Base-by-base conservation (phyloP, 345 rosid species). In the Anacardium occidentale region DNA sequence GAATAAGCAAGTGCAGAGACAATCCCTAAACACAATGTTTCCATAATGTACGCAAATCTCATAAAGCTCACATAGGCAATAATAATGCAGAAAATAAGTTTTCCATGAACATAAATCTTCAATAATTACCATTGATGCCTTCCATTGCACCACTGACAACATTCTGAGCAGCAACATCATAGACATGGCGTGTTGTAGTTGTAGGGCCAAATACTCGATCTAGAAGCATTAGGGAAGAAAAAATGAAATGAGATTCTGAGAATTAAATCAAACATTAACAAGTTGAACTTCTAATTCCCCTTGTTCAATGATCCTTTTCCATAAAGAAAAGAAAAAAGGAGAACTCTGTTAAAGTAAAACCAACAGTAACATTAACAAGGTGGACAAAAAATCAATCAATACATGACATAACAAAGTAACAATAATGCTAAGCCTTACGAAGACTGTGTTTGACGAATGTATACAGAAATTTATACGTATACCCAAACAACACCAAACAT, bases 191-290 rank as follows among this genome's bases (percentile, higher is more conserved):
- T n/a, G 99, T 95, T 62, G 99, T 95, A 73, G 99, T 95, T 37
- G 99, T 95, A 24, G 99, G 99, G 71, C 99, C 99, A 83, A 95
- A 92, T 53, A 95, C 99, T 44, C 94, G 89, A 83, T 95, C 99
- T 95, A 84, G 60, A 58, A 66, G 44, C 50, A 69, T 68, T 17
- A 68, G 44, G 51, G 56, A 40, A 72, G 57, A 69, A 70, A 62
- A 50, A 77, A 40, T 45, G 50, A 82, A 69, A 21, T 29, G 42
- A 69, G 58, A 70, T 51, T 72, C 44, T 44, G 6, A 25, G 9
- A n/a, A 9, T 50, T 24, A 40, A 44, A 7, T 48, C 1, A 29
- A 58, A 25, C 7, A 51, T 21, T 25, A 17, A 62, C 14, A 59
- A 47, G 7, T 18, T n/a, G 22, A 51, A 60, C 20, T 48, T 29